Percentiles rank a stretch among this genome's conserved stretches.
Evolutionary conservation across 495 filamentous ascomycete species (phyloP).

Genomic region (Hamigera avellanea): DNA sequence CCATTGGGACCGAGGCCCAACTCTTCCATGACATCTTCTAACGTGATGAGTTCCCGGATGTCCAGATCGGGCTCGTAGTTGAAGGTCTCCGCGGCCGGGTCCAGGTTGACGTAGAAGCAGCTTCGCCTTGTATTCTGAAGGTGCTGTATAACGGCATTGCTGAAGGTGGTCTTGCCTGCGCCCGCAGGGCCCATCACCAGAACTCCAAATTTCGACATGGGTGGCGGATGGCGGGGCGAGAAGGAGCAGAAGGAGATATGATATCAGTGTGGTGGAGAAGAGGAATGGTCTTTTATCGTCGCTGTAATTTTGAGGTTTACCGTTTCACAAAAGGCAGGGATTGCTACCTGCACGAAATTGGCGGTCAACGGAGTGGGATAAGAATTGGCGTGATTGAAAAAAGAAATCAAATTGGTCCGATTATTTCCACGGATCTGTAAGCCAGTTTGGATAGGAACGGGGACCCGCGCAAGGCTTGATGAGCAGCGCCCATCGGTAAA

Average conservation of each 20-base stretch:
- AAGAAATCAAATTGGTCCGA: too few relatives aligned
- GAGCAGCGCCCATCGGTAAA: too few relatives aligned
- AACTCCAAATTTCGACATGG: slow-evolving; percentile 90
- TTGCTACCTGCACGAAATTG: too few relatives aligned
- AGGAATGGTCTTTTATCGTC: too few relatives aligned
- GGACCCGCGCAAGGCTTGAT: too few relatives aligned
- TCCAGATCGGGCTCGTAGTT: slow-evolving; percentile 87
- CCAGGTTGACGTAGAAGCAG: slow-evolving; percentile 94
- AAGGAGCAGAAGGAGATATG: slow-evolving; percentile 8
- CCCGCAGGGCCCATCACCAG: slow-evolving; percentile 90
- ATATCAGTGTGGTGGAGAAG: too few relatives aligned
- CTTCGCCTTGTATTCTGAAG: slow-evolving; percentile 80
- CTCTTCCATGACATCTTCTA: slow-evolving; percentile 98
- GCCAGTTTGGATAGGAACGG: too few relatives aligned
- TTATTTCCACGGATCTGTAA: too few relatives aligned
- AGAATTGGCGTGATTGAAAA: too few relatives aligned
- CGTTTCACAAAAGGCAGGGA: too few relatives aligned
- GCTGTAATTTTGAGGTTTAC: too few relatives aligned
- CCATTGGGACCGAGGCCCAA: slow-evolving; percentile 89
- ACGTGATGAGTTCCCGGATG: slow-evolving; percentile 90
- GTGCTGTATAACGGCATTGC: slow-evolving; percentile 83
- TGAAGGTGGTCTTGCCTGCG: slow-evolving; percentile 91
- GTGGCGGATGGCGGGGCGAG: slow-evolving; percentile 12
- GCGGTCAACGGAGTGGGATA: too few relatives aligned
- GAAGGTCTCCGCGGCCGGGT: slow-evolving; percentile 91